These are phyloP conservation scores for Globisporangium cystogenes DNA, from an alignment of 352 stramenopile genomes.

Conservation along the genomic window DNA sequence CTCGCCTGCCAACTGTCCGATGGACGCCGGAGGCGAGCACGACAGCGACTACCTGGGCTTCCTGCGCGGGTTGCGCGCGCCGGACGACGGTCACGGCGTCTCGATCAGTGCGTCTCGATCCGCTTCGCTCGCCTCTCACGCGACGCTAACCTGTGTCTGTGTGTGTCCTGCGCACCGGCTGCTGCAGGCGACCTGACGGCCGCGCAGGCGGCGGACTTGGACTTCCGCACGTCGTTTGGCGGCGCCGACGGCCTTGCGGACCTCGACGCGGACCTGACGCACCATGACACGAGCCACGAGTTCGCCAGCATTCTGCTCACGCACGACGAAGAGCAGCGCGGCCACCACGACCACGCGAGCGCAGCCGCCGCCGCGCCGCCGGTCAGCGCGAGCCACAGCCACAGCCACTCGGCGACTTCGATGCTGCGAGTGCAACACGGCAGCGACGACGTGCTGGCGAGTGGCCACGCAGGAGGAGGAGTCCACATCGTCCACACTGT, in stretches of 20 bases:
- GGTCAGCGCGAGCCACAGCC: neutral
- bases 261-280: constrained; percentile 39
- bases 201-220: constrained; percentile 50
- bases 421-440: neutral
- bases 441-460: constrained; percentile 1
- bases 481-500: constrained; percentile 3
- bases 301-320: constrained; percentile 68
- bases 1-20: constrained; percentile 4
- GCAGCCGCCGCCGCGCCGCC: constrained; percentile 7
- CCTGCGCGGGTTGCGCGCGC: constrained; percentile 49
- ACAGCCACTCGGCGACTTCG: too few species aligned
- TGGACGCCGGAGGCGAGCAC: constrained; percentile 19
- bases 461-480: neutral
- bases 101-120: constrained; percentile 28
- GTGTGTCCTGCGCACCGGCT: neutral
- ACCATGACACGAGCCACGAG: constrained; percentile 38
- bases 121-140: neutral
- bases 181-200: constrained; percentile 43
- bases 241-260: constrained; percentile 49
- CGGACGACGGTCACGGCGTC: constrained; percentile 40
- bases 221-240: constrained; percentile 72
- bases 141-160: neutral
- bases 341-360: constrained; percentile 1
- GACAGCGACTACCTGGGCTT: constrained; percentile 82
- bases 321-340: constrained; percentile 38